Percentiles rank a stretch among this genome's conserved stretches.
These are phyloP conservation scores for Rhynchosporium secalis DNA, from an alignment of 2,329 filamentous ascomycete species.

Conservation along the genomic window DNA sequence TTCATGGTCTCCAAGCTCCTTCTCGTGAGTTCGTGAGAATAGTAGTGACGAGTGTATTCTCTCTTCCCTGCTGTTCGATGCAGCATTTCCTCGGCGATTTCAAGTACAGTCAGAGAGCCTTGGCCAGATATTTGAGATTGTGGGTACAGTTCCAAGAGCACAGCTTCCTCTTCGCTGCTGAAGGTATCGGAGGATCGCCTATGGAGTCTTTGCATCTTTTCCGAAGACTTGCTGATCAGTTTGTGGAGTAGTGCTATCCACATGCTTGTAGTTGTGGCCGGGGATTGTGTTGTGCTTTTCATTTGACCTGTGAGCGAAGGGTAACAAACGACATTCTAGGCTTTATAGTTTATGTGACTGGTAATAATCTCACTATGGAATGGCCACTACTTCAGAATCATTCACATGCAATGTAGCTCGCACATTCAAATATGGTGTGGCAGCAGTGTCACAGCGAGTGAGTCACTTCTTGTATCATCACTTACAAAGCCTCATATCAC, in stretches of 20 bases:
- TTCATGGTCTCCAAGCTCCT: background rate
- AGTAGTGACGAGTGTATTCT: background rate
- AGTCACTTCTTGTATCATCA: too few species aligned
- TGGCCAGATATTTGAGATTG: constrained; percentile 4
- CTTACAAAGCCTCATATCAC: too few species aligned
- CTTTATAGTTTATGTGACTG: too few species aligned
- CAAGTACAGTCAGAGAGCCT: background rate
- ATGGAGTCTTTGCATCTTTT: background rate
- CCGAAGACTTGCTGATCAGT: background rate
- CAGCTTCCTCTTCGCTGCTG: constrained; percentile 5
- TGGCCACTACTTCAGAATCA: too few species aligned
- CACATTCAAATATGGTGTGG: too few species aligned
- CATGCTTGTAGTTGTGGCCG: background rate
- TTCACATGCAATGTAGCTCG: too few species aligned
- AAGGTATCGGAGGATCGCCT: background rate
- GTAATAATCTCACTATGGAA: too few species aligned
- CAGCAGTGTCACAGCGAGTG: too few species aligned
- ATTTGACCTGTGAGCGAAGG: background rate
- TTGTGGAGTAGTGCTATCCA: background rate
- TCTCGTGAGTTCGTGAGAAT: background rate
- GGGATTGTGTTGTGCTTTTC: background rate
- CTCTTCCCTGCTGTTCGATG: background rate
- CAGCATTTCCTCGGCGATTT: constrained; percentile 3
- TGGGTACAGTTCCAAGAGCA: background rate
- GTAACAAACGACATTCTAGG: too few species aligned